Evolutionary conservation across 306 rosid species (phyloP).

Genomic region (Sophora flavescens): DNA sequence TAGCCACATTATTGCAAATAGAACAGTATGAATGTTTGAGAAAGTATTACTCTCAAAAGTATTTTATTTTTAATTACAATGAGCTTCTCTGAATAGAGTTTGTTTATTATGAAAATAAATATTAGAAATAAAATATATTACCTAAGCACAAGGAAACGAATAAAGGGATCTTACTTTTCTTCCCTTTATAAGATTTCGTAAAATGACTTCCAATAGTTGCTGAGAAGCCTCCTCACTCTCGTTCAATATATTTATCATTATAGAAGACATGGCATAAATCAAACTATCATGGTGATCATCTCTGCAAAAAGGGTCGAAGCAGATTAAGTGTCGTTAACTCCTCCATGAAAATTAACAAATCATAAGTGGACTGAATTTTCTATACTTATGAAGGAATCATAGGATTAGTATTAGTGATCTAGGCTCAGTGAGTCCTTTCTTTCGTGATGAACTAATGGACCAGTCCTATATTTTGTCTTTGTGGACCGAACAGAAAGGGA

Average conservation of each 20-base stretch:
- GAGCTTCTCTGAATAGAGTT: background rate
- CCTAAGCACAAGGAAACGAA: background rate
- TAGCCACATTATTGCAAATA: slow-evolving; percentile 12
- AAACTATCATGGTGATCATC: slow-evolving; percentile 73
- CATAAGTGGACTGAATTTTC: slow-evolving; percentile 7
- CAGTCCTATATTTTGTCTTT: no score
- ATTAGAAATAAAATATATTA: slow-evolving; percentile 3
- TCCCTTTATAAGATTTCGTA: slow-evolving; percentile 74
- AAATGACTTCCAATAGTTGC: slow-evolving; percentile 74
- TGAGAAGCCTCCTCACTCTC: slow-evolving; percentile 76
- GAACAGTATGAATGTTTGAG: background rate
- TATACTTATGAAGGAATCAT: background rate
- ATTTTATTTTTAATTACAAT: slow-evolving; percentile 8
- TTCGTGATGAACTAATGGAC: no score
- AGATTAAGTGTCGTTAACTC: slow-evolving; percentile 37
- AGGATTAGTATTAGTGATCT: no score
- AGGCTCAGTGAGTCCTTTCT: no score
- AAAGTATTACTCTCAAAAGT: background rate
- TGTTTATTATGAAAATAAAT: slow-evolving; percentile 27
- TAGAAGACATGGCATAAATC: slow-evolving; percentile 70
- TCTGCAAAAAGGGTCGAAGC: slow-evolving; percentile 49
- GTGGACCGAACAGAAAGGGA: no score
- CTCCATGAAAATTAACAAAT: slow-evolving; percentile 42
- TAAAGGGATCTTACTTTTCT: slow-evolving; percentile 59
- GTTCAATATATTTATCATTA: slow-evolving; percentile 55